Evolutionary conservation across 1,284 basidiomycete species (phyloP).

Genomic region (Puccinia polysora): DNA sequence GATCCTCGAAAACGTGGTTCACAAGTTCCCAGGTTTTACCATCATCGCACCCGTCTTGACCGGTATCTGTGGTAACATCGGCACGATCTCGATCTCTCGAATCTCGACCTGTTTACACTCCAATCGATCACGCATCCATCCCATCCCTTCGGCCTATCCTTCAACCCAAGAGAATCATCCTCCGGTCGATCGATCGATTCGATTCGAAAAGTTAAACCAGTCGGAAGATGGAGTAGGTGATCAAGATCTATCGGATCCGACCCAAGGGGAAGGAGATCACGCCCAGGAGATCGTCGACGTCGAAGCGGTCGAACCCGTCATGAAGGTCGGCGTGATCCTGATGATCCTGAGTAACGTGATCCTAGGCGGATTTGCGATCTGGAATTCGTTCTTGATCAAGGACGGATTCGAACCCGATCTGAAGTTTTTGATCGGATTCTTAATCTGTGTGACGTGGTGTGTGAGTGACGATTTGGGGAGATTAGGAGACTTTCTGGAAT

Average conservation of each 20-base stretch:
- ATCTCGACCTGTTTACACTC: conserved; percentile 77
- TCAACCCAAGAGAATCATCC: conserved; percentile 38
- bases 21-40: conserved; percentile 78
- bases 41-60: conserved; percentile 82
- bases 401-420: conserved; percentile 72
- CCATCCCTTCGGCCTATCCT: conserved; percentile 44
- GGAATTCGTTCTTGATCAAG: conserved; percentile 62
- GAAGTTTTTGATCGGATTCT: conserved; percentile 55
- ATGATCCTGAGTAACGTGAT: conserved; percentile 69
- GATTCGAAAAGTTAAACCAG: too few relatives aligned
- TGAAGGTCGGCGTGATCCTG: conserved; percentile 52
- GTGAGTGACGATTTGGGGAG: too few relatives aligned
- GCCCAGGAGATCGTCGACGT: conserved; percentile 20
- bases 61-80: conserved; percentile 79
- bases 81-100: conserved; percentile 84
- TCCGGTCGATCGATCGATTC: not conserved
- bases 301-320: conserved; percentile 40
- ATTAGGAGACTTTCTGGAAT: too few relatives aligned
- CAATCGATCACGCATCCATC: conserved; percentile 48
- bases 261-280: conserved; percentile 21
- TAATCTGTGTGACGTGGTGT: conserved; percentile 64
- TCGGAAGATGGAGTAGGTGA: too few relatives aligned
- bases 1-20: conserved; percentile 82
- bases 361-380: conserved; percentile 70
- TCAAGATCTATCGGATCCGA: too few relatives aligned